Conservation (phyloP, 2,329 filamentous ascomycete genomes). For the Colletotrichum phormii region DNA sequence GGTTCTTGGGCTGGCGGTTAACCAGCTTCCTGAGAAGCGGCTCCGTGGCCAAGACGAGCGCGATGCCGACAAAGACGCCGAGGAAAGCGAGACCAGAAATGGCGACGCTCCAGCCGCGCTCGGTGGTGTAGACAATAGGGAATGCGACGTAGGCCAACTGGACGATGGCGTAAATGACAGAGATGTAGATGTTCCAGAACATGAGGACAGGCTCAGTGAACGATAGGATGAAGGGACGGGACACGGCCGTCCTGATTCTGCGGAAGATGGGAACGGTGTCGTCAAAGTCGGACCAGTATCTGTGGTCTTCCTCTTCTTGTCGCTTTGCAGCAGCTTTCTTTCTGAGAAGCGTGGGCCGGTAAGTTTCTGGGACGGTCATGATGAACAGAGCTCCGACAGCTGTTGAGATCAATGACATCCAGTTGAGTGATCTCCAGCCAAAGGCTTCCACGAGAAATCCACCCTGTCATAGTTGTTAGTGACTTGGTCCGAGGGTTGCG, state of each 20-base stretch:
- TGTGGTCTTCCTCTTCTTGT: constrained; percentile 60
- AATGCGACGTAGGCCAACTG: constrained; percentile 76
- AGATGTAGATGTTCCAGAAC: constrained; percentile 70
- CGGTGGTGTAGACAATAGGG: constrained; percentile 68
- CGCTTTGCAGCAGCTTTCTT: constrained; percentile 59
- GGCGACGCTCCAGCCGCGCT: constrained; percentile 68
- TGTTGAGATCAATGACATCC: constrained; percentile 67
- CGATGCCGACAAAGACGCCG: constrained; percentile 37
- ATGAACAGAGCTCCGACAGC: constrained; percentile 63
- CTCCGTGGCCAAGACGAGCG: constrained; percentile 52
- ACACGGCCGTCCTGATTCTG: constrained; percentile 68
- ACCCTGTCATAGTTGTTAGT: constrained; percentile 41
- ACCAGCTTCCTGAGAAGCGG: constrained; percentile 61
- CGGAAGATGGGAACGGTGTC: constrained; percentile 63
- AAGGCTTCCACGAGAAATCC: constrained; percentile 69
- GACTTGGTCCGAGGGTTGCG: not conserved
- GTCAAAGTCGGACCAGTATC: constrained; percentile 70
- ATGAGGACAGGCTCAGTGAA: constrained; percentile 68
- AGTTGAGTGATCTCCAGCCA: constrained; percentile 74
- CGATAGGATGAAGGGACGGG: constrained; percentile 70
- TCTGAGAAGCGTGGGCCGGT: constrained; percentile 64
- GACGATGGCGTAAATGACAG: constrained; percentile 71
- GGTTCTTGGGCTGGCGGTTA: constrained; percentile 67
- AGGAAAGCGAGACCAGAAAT: constrained; percentile 61
- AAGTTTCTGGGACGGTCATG: constrained; percentile 64